Evolutionary conservation across 495 filamentous ascomycete genomes (phyloP).

Genomic region (Xylaria castorea): DNA sequence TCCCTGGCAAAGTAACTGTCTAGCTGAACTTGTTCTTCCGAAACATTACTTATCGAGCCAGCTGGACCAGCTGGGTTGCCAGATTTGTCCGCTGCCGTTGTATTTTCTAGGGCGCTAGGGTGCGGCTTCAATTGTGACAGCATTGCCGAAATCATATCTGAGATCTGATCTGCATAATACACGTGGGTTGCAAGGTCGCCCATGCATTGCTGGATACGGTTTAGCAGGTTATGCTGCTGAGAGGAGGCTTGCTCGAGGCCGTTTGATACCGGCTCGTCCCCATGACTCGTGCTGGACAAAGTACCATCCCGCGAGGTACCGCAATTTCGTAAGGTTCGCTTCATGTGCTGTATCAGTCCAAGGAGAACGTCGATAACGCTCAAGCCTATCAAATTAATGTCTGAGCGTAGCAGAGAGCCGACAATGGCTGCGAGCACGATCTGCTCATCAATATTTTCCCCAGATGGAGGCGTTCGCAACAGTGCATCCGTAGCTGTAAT

Average conservation of each 20-base stretch:
- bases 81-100: slow-evolving; percentile 48
- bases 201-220: slow-evolving; percentile 75
- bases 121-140: slow-evolving; percentile 75
- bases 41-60: slow-evolving; percentile 37
- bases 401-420: slow-evolving; percentile 79
- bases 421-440: slow-evolving; percentile 76
- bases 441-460: slow-evolving; percentile 71
- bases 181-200: slow-evolving; percentile 88
- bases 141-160: slow-evolving; percentile 86
- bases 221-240: slow-evolving; percentile 62
- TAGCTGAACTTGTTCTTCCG: slow-evolving; percentile 46
- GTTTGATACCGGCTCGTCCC: slow-evolving; percentile 34
- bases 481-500: slow-evolving; percentile 79
- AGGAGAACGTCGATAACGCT: slow-evolving; percentile 91
- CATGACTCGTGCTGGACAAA: slow-evolving; percentile 35
- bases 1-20: slow-evolving; percentile 77
- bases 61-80: slow-evolving; percentile 39
- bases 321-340: slow-evolving; percentile 71
- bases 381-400: slow-evolving; percentile 90
- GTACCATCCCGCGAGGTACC: slow-evolving; percentile 51
- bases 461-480: slow-evolving; percentile 65
- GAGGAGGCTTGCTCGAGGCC: slow-evolving; percentile 33
- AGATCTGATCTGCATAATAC: slow-evolving; percentile 92
- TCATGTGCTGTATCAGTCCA: slow-evolving; percentile 79
- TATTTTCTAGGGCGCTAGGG: slow-evolving; percentile 47